phyloP scores from a whole-genome alignment of 2,329 filamentous ascomycete genomes.

The Colletotrichum coccodes region DNA sequence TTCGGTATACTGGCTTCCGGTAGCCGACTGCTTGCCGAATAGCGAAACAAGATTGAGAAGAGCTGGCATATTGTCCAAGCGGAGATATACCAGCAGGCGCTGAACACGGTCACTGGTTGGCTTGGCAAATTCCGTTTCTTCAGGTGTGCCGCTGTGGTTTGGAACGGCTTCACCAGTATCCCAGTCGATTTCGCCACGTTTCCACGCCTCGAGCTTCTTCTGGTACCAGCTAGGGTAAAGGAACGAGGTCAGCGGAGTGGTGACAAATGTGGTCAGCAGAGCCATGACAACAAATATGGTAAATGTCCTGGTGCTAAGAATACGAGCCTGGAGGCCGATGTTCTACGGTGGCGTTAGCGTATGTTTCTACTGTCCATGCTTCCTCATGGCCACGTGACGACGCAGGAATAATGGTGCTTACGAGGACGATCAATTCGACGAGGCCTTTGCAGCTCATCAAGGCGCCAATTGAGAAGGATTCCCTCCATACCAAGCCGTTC shows the following conservation, averaged over 20 bases:
- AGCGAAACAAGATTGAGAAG: slow-evolving; percentile 86
- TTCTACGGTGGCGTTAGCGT: slow-evolving; percentile 47
- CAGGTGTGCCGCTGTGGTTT: slow-evolving; percentile 36
- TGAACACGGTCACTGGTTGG: slow-evolving; percentile 60
- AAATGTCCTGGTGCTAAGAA: slow-evolving; percentile 83
- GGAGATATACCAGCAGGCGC: slow-evolving; percentile 81
- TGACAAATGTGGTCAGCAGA: slow-evolving; percentile 84
- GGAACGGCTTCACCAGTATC: slow-evolving; percentile 55
- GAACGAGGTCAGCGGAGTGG: slow-evolving; percentile 78
- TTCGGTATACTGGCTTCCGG: slow-evolving; percentile 36
- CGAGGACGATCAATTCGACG: slow-evolving; percentile 93
- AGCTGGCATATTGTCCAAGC: slow-evolving; percentile 84
- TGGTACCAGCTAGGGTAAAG: slow-evolving; percentile 78
- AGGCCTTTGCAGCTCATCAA: slow-evolving; percentile 98
- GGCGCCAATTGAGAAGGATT: slow-evolving; percentile 86
- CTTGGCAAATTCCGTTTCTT: slow-evolving; percentile 58
- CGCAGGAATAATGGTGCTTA: slow-evolving; percentile 52
- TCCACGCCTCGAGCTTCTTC: slow-evolving; percentile 65
- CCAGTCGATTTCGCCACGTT: slow-evolving; percentile 92
- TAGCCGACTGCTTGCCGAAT: slow-evolving; percentile 62
- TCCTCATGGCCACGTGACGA: neutral
- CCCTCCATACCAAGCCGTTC: slow-evolving; percentile 87
- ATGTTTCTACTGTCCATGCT: neutral
- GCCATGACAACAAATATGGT: slow-evolving; percentile 98
- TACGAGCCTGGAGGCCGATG: slow-evolving; percentile 84